A percentile compares a stretch with the other conserved stretches of the same genome.
These are phyloP conservation scores for Colletotrichum sp. DNA, from an alignment of 2,329 filamentous ascomycete genomes.

Conservation along the genomic window DNA sequence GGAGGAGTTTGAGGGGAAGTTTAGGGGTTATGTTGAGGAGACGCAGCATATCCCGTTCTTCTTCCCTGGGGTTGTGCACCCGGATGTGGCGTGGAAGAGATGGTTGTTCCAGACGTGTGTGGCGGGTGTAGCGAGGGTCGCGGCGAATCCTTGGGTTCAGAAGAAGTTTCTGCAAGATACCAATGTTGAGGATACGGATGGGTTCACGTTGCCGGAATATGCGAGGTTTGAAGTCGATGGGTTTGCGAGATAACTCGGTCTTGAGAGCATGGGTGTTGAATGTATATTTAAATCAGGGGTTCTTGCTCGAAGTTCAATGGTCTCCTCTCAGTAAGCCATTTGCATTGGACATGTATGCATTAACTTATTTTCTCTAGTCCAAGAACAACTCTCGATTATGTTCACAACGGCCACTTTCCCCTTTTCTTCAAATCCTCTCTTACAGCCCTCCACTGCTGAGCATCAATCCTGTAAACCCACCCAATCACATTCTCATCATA, in stretches of 20 bases:
- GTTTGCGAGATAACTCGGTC: neutral
- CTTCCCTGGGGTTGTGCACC: slow-evolving; percentile 2
- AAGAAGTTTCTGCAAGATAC: neutral
- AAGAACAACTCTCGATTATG: neutral
- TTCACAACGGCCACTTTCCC: neutral
- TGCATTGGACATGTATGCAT: neutral
- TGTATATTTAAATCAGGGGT: too few relatives aligned
- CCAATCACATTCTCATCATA: slow-evolving; percentile 1
- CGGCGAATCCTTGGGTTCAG: neutral
- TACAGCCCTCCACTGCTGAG: neutral
- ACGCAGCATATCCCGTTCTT: slow-evolving; percentile 10
- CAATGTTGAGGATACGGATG: neutral
- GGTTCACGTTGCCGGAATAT: neutral
- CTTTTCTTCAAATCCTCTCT: neutral
- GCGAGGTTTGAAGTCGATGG: neutral
- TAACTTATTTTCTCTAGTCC: neutral
- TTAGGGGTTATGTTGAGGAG: slow-evolving; percentile 15
- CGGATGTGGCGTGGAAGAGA: neutral
- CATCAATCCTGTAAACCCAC: neutral
- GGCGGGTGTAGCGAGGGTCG: slow-evolving; percentile 13
- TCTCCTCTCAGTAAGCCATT: neutral
- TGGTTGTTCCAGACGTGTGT: neutral
- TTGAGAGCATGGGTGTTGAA: neutral
- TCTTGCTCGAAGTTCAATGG: neutral
- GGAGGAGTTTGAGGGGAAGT: slow-evolving; percentile 8